phyloP scores from a whole-genome alignment of 495 filamentous ascomycete species.

The Chaetomium fimeti region DNA sequence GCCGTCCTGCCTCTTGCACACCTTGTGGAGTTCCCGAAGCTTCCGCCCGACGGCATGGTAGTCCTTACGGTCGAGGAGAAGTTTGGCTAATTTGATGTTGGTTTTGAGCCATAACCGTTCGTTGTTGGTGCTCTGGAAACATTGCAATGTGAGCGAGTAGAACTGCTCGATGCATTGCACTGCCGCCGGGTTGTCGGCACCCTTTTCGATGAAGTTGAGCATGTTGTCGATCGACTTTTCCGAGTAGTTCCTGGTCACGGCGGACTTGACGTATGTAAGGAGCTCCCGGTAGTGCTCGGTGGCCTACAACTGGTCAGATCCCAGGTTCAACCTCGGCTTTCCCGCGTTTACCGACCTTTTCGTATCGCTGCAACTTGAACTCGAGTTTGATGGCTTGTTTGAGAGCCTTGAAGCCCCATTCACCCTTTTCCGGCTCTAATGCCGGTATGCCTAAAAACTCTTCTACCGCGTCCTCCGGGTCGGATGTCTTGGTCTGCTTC shows the following conservation, averaged over 20 bases:
- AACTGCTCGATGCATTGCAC: constrained; percentile 91
- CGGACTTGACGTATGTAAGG: constrained; percentile 94
- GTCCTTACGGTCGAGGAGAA: constrained; percentile 88
- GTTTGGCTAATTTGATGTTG: constrained; percentile 90
- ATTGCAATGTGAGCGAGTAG: constrained; percentile 87
- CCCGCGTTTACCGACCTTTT: constrained; percentile 57
- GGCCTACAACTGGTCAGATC: constrained; percentile 56
- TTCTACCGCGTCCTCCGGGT: constrained; percentile 82
- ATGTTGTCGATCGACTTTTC: constrained; percentile 99
- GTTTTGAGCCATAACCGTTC: constrained; percentile 98
- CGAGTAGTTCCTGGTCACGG: constrained; percentile 96
- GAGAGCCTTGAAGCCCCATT: constrained; percentile 97
- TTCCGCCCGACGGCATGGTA: constrained; percentile 79
- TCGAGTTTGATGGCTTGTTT: constrained; percentile 98
- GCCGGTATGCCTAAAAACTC: constrained; percentile 87
- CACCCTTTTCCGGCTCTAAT: constrained; percentile 82
- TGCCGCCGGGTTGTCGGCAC: constrained; percentile 70
- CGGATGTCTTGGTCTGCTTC: constrained; percentile 87
- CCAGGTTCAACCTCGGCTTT: neutral
- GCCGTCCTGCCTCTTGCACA: constrained; percentile 86
- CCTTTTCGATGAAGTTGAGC: constrained; percentile 97
- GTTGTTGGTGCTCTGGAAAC: constrained; percentile 97
- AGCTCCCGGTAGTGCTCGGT: constrained; percentile 94
- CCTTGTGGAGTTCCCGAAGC: constrained; percentile 81
- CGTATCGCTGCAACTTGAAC: constrained; percentile 81